Evolutionary conservation across 225 moss, liverwort and hornwort genomes (phyloP), one percentile per base, ranked within the genome.

Genomic region (Anthoceros angustus): DNA sequence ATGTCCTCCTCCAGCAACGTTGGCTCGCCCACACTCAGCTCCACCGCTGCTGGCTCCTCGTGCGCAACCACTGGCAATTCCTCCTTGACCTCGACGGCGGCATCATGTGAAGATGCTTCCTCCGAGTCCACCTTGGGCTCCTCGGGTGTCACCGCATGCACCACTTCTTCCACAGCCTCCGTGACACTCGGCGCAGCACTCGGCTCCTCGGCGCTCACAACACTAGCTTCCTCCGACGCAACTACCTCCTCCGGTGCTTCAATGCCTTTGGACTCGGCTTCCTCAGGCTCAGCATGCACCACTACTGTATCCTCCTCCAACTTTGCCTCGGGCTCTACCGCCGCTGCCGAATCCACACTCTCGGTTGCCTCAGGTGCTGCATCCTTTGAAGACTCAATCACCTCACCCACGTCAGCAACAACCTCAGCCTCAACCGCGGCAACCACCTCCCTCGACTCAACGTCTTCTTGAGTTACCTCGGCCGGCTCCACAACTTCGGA

Each of bases 251-350:
- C 49, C 49, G 49, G 49, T 20, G 14, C 49, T 8, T 50, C 49
- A 50, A 50, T 16, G 49, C 49, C 49, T 50, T 50, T 50, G 49
- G 49, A 50, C 49, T 50, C 49, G 6, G 49, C 49, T 50, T 50
- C 49, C 49, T 50, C 49, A 14, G 8, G 49, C 49, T 50, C 8
- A 14, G 49, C 49, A 50, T 50, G 49, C 49, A 50, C 49, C 15
- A 7, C 49, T 20, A 14, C 49, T 20, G 14, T 20, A 50, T 20
- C 20, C 49, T 50, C 49, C 10, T 50, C 49, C 49, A 50, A 50
- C 49, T 50, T 20, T 7, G 49, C 49, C 49, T 8, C 49, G 14
- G 49, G 8, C 49, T 8, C 14, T 8, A 16, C 8, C 10, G 7
- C 14, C 49, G 20, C 49, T 50, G 10, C 49, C 49, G 49, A 50